Conservation (phyloP, 495 filamentous ascomycete genomes). For the Trichoderma erinaceum region DNA sequence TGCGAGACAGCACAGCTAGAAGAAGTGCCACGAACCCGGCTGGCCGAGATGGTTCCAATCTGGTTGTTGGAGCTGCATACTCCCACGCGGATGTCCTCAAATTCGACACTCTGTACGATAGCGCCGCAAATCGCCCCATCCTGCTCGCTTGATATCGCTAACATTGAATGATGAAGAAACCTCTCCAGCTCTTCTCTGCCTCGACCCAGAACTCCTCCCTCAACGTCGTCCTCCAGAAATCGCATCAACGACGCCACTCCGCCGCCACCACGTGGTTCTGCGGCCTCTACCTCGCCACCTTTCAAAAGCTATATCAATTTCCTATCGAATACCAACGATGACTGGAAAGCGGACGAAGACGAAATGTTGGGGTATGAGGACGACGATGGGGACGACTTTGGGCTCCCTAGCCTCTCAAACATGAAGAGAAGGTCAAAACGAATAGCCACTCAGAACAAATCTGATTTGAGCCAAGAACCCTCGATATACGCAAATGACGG, state of each 20-base stretch:
- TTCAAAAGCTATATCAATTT: conserved; percentile 69
- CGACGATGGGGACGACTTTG: conserved; percentile 91
- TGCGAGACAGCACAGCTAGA: conserved; percentile 43
- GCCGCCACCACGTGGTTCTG: conserved; percentile 49
- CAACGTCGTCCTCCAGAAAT: conserved; percentile 29
- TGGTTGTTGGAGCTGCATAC: conserved; percentile 92
- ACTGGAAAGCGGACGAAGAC: conserved; percentile 67
- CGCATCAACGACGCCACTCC: conserved; percentile 43
- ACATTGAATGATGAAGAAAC: conserved; percentile 32
- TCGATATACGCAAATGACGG: conserved; percentile 15
- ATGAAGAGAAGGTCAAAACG: conserved; percentile 67
- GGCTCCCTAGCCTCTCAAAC: conserved; percentile 80
- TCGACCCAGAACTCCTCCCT: conserved; percentile 45
- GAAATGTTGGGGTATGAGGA: conserved; percentile 70
- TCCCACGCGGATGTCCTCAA: conserved; percentile 93
- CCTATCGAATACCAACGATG: conserved; percentile 64
- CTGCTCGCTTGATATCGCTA: conserved; percentile 16
- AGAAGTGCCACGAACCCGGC: conserved; percentile 32
- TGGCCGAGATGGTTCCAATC: conserved; percentile 50
- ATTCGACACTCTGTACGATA: conserved; percentile 62
- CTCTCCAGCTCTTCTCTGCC: conserved; percentile 36
- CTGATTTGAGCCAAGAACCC: conserved; percentile 13
- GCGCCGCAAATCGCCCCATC: background rate
- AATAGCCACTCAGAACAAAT: conserved; percentile 35
- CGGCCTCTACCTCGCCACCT: conserved; percentile 51